phyloP scores from a whole-genome alignment of 2,329 filamentous ascomycete genomes.

The Sordariomycetes sp. region DNA sequence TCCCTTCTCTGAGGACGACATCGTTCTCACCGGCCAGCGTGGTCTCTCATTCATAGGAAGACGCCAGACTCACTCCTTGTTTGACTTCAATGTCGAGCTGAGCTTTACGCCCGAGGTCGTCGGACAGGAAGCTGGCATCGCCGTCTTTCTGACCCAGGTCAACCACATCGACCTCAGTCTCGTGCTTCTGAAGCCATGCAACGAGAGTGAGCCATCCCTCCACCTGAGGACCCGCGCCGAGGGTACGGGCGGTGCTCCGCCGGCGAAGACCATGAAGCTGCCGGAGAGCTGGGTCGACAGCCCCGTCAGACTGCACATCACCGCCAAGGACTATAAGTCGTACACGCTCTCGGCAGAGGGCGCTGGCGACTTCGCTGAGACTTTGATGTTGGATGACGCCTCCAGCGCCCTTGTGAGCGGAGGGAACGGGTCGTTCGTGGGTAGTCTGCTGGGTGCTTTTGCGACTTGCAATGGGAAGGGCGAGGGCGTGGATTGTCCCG shows the following conservation, averaged over 20 bases:
- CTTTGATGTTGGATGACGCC: slow-evolving; percentile 2
- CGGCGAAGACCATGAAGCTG: slow-evolving; percentile 7
- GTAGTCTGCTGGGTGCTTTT: slow-evolving; percentile 8
- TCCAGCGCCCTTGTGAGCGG: slow-evolving; percentile 6
- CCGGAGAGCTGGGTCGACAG: slow-evolving; percentile 2
- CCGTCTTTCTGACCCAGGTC: slow-evolving; percentile 42
- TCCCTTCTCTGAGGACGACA: slow-evolving; percentile 30
- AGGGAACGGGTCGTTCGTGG: slow-evolving; percentile 8
- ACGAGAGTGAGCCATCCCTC: slow-evolving; percentile 11
- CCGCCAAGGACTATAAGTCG: slow-evolving; percentile 15
- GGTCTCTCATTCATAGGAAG: slow-evolving; percentile 37
- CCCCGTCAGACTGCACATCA: slow-evolving; percentile 17
- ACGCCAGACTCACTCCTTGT: slow-evolving; percentile 45
- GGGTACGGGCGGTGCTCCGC: slow-evolving; percentile 8
- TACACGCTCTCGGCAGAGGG: slow-evolving; percentile 6
- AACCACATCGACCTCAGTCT: slow-evolving; percentile 41
- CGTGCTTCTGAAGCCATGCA: slow-evolving; percentile 17
- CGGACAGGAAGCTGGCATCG: slow-evolving; percentile 43
- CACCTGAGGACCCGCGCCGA: slow-evolving; percentile 32
- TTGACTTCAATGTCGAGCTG: slow-evolving; percentile 38
- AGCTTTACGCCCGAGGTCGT: slow-evolving; percentile 39
- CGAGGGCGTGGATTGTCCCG: slow-evolving; percentile 7
- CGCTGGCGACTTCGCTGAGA: neutral
- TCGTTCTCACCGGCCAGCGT: slow-evolving; percentile 6
- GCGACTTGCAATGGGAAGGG: slow-evolving; percentile 9